Evolutionary conservation across 306 rosid genomes (phyloP), one percentile per base, ranked within the genome.

Genomic region (Erythrophleum fordii): DNA sequence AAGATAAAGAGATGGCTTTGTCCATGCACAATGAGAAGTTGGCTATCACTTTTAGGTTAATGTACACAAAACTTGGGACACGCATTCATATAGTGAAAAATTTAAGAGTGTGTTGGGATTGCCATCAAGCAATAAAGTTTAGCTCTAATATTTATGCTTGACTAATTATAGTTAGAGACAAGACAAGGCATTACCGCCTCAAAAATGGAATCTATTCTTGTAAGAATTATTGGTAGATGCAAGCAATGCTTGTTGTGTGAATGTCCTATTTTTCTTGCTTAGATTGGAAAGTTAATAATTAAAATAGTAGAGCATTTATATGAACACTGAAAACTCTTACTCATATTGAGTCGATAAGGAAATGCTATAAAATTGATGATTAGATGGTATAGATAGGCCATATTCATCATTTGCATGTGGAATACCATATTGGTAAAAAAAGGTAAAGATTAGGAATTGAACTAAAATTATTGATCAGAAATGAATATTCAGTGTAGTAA

Each of bases 1-100:
- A 87, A 83, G 89, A 89, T 31, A 89, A 89, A 82, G 91, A 87
- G 78, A 82, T 83, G 11, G 85, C 91, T 62, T 66, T 85, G 61
- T 85, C 87, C 12, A 48, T 76, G 34, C 93, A 89, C 64, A 89
- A 89, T 67, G 93, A 89, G 85, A 89, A 83, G 82, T 75, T 87
- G 85, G 89, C 93, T 34, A 87, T 89, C 69, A 89, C 89, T 64
- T 87, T 85, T 72, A 91, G 89, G 75, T 81, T 89, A 81, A 83
- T 85, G 83, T 85, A 86, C 80, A 85, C 89, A 3, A 64, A 49
- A 71, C 76, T 84, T 8, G 86, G 91, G 83, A 85, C 89, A 3
- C 86, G 88, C 29, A 87, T 87, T 77, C 87, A 89, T 58, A 81
- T 87, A 35, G 88, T 89, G 61, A 89, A 87, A 85, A 89, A 89